Conservation (phyloP, 352 stramenopile genomes). For the Phytophthora boehmeriae region DNA sequence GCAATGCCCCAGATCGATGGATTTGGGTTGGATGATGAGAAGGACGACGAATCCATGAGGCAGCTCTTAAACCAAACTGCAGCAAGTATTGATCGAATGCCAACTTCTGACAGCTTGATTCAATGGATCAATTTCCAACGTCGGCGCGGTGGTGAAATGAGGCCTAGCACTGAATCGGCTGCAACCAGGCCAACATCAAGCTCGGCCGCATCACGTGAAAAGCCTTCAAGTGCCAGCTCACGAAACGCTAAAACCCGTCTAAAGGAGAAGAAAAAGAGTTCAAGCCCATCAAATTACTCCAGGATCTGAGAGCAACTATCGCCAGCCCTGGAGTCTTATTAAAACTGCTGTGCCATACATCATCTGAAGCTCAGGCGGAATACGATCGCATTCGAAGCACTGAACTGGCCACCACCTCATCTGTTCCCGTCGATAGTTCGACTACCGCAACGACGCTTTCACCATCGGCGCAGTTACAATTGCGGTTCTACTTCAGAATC, state of each 20-base stretch:
- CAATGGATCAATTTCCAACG: conserved; percentile 78
- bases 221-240: conserved; percentile 16
- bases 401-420: conserved; percentile 32
- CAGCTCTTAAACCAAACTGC: conserved; percentile 36
- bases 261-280: conserved; percentile 77
- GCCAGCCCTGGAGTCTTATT: conserved; percentile 68
- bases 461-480: conserved; percentile 55
- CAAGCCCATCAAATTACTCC: conserved; percentile 69
- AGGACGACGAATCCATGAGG: conserved; percentile 45
- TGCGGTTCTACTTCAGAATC: conserved; percentile 80
- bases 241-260: conserved; percentile 25
- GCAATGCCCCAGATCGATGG: conserved; percentile 52
- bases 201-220: conserved; percentile 2
- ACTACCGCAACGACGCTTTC: conserved; percentile 62
- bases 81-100: conserved; percentile 45
- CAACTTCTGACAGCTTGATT: conserved; percentile 63
- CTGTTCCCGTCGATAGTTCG: conserved; percentile 48
- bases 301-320: conserved; percentile 61
- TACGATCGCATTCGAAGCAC: conserved; percentile 57
- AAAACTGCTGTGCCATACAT: conserved; percentile 74
- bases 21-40: conserved; percentile 44
- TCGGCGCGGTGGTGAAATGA: conserved; percentile 45
- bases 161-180: conserved; percentile 6
- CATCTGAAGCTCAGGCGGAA: conserved; percentile 50
- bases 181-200: conserved; percentile 4